Percentiles rank a stretch among this genome's conserved stretches.
Evolutionary conservation across 176 grass and related monocot species (phyloP).

Genomic region (Eragrostis nindensis): DNA sequence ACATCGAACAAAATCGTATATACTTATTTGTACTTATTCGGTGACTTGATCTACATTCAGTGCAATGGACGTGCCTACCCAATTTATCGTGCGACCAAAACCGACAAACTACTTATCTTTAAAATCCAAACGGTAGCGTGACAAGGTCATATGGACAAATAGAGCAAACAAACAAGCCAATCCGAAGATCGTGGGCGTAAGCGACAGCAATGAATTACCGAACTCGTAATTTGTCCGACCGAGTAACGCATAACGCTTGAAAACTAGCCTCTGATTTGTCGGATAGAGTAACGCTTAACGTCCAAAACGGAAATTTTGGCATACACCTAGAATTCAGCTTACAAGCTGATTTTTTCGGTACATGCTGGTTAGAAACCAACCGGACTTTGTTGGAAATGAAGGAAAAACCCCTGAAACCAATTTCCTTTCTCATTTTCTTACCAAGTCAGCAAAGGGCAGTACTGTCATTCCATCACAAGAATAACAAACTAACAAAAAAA

Average conservation of each 20-base stretch:
- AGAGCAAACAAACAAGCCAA: background rate
- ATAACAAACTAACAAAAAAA: slow-evolving; percentile 34
- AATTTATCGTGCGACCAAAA: background rate
- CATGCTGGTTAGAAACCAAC: background rate
- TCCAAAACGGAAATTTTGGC: background rate
- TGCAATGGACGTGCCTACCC: background rate
- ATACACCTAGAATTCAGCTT: background rate
- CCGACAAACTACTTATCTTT: background rate
- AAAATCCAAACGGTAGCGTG: background rate
- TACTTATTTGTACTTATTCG: background rate
- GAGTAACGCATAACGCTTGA: too few relatives aligned
- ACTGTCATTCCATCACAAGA: background rate
- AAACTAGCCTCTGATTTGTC: background rate
- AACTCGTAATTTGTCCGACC: background rate
- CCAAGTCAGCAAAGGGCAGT: background rate
- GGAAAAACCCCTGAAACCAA: background rate
- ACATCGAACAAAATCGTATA: background rate
- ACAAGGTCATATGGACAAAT: background rate
- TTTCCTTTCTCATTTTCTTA: background rate
- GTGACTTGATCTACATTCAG: background rate
- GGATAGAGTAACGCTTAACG: background rate
- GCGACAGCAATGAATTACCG: background rate
- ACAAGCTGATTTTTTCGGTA: background rate
- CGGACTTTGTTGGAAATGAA: background rate
- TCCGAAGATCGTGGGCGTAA: too few relatives aligned